Percentiles rank a stretch among this genome's conserved stretches.
Conservation (phyloP, 2,329 filamentous ascomycete species). For the Lecanoromycetidae sp. region DNA sequence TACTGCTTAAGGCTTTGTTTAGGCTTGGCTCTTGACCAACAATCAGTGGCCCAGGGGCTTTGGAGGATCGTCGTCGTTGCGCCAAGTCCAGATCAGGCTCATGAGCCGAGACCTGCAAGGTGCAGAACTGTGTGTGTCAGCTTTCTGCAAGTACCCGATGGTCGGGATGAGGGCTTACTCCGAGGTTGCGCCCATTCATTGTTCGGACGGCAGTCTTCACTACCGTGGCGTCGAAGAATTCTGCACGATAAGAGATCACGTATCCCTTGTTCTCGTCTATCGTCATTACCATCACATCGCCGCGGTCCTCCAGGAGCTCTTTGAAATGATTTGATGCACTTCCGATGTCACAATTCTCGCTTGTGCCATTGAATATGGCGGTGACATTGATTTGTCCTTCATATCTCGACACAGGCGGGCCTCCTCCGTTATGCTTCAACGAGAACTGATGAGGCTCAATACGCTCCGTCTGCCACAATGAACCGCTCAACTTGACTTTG, state of each 20-base stretch:
- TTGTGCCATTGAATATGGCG: slow-evolving; percentile 31
- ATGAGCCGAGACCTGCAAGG: slow-evolving; percentile 12
- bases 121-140: slow-evolving; percentile 16
- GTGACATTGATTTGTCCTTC: slow-evolving; percentile 46
- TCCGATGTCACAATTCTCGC: slow-evolving; percentile 22
- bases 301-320: slow-evolving; percentile 27
- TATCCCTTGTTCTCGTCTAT: slow-evolving; percentile 23
- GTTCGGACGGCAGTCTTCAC: slow-evolving; percentile 27
- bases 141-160: slow-evolving; percentile 12
- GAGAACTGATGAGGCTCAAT: slow-evolving; percentile 37
- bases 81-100: slow-evolving; percentile 3
- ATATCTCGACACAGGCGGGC: slow-evolving; percentile 29
- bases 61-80: not conserved
- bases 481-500: slow-evolving; percentile 33
- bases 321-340: slow-evolving; percentile 38
- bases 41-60: slow-evolving; percentile 12
- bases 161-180: slow-evolving; percentile 22
- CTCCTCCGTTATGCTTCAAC: slow-evolving; percentile 25
- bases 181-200: slow-evolving; percentile 27
- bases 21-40: slow-evolving; percentile 10
- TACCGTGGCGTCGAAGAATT: slow-evolving; percentile 30
- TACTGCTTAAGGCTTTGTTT: slow-evolving; percentile 4
- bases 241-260: slow-evolving; percentile 28
- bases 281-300: slow-evolving; percentile 28
- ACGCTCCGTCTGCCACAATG: slow-evolving; percentile 38